Conservation (phyloP, 202 grass and related monocot genomes). For the Bolboschoenoplectus hybrid region DNA sequence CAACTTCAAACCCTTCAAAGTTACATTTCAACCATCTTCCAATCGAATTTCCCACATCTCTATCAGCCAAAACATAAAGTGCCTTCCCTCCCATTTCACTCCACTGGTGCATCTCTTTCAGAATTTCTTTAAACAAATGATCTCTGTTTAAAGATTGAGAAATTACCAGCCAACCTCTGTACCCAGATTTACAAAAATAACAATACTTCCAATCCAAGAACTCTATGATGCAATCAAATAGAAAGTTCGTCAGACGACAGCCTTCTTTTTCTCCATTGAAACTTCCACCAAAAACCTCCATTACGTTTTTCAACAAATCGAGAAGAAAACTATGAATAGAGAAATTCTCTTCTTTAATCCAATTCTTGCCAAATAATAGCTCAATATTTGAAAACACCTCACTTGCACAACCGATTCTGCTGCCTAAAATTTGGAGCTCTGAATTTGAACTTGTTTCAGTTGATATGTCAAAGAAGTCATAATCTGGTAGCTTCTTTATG, state of each 20-base stretch:
- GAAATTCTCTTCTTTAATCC: slow-evolving; percentile 23
- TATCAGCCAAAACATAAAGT: slow-evolving; percentile 42
- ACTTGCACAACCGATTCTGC: slow-evolving; percentile 45
- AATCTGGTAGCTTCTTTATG: slow-evolving; percentile 49
- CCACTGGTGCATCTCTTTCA: slow-evolving; percentile 58
- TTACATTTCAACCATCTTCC: slow-evolving; percentile 43
- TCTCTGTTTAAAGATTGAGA: slow-evolving; percentile 49
- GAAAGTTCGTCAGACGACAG: slow-evolving; percentile 51
- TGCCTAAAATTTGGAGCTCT: slow-evolving; percentile 45
- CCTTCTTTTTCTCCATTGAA: slow-evolving; percentile 51
- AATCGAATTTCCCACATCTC: slow-evolving; percentile 51
- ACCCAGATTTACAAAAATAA: slow-evolving; percentile 65
- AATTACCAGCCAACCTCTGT: slow-evolving; percentile 49
- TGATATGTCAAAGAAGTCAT: not conserved
- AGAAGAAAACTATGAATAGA: slow-evolving; percentile 59
- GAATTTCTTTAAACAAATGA: slow-evolving; percentile 48
- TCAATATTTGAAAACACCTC: slow-evolving; percentile 66
- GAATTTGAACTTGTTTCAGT: slow-evolving; percentile 40
- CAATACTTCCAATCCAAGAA: slow-evolving; percentile 64
- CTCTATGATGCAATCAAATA: slow-evolving; percentile 81
- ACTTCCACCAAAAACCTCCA: slow-evolving; percentile 33
- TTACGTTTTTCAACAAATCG: slow-evolving; percentile 53
- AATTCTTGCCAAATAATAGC: slow-evolving; percentile 51
- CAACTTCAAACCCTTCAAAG: slow-evolving; percentile 68
- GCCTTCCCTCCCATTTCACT: slow-evolving; percentile 44